Evolutionary conservation across 352 stramenopile species (phyloP).

Genomic region (Globisporangium nunn): DNA sequence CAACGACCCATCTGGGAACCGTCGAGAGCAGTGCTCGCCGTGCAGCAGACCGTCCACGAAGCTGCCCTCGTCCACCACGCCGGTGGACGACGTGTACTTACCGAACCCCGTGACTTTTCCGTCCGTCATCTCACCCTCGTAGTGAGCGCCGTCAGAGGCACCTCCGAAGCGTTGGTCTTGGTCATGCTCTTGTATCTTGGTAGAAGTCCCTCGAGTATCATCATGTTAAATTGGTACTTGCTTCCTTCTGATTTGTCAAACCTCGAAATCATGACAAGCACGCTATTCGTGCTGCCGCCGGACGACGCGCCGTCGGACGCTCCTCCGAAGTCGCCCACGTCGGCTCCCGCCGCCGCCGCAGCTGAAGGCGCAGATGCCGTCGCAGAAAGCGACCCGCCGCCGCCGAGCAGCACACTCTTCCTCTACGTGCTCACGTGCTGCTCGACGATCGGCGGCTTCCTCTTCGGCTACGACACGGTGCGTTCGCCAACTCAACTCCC

Average conservation of each 20-base stretch:
- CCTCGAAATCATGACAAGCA: too few relatives aligned
- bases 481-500: neutral
- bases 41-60: slow-evolving; percentile 57
- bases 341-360: too few relatives aligned
- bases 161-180: too few relatives aligned
- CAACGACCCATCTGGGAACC: slow-evolving; percentile 38
- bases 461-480: slow-evolving; percentile 80
- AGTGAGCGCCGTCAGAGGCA: slow-evolving; percentile 43
- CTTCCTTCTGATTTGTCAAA: too few relatives aligned
- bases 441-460: slow-evolving; percentile 68
- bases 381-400: neutral
- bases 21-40: slow-evolving; percentile 32
- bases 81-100: slow-evolving; percentile 52
- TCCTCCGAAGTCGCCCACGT: too few relatives aligned
- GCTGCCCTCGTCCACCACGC: slow-evolving; percentile 52
- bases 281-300: too few relatives aligned
- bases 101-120: slow-evolving; percentile 45
- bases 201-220: too few relatives aligned
- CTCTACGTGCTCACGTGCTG: slow-evolving; percentile 62
- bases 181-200: too few relatives aligned
- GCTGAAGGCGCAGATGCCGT: neutral
- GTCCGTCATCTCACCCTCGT: slow-evolving; percentile 61
- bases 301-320: too few relatives aligned
- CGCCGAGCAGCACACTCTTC: slow-evolving; percentile 15
- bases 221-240: too few relatives aligned